Evolutionary conservation across 495 filamentous ascomycete genomes (phyloP).

Genomic region (Aspergillus baeticus): DNA sequence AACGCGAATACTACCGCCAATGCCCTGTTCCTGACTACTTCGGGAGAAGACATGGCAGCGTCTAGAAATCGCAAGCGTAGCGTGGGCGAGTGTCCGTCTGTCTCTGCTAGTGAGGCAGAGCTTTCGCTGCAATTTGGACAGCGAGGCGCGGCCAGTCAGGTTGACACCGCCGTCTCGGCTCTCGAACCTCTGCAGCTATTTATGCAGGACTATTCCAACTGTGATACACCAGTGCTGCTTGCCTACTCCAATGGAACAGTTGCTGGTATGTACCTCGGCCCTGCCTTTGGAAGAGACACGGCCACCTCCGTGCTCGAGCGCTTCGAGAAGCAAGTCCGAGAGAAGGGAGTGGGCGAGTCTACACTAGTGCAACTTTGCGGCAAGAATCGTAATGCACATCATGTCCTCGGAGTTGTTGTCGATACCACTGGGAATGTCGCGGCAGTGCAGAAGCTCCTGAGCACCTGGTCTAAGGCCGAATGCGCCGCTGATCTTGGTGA

Average conservation of each 20-base stretch:
- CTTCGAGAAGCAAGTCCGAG: background rate
- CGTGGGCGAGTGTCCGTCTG: background rate
- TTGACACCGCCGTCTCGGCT: background rate
- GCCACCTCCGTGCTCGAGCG: background rate
- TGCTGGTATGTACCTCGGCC: slow-evolving; percentile 6
- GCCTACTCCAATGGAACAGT: slow-evolving; percentile 1
- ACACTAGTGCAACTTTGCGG: slow-evolving; percentile 13
- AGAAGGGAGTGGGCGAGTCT: background rate
- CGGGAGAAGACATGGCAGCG: background rate
- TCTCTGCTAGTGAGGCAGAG: background rate
- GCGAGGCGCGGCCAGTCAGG: background rate
- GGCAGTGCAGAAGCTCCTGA: background rate
- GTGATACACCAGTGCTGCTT: background rate
- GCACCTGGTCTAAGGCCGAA: slow-evolving; percentile 7
- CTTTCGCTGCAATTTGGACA: background rate
- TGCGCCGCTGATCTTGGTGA: background rate
- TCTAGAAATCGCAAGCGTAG: too few species aligned
- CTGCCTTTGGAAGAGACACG: background rate
- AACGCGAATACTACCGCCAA: slow-evolving; percentile 3
- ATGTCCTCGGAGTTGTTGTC: slow-evolving; percentile 7
- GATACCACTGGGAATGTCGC: background rate
- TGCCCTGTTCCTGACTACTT: background rate
- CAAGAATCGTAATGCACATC: background rate
- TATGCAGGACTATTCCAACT: background rate
- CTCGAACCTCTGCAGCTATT: background rate